Evolutionary conservation across 345 rosid genomes (phyloP), one percentile per base, ranked within the genome.

Genomic region (Raphanus sativus): DNA sequence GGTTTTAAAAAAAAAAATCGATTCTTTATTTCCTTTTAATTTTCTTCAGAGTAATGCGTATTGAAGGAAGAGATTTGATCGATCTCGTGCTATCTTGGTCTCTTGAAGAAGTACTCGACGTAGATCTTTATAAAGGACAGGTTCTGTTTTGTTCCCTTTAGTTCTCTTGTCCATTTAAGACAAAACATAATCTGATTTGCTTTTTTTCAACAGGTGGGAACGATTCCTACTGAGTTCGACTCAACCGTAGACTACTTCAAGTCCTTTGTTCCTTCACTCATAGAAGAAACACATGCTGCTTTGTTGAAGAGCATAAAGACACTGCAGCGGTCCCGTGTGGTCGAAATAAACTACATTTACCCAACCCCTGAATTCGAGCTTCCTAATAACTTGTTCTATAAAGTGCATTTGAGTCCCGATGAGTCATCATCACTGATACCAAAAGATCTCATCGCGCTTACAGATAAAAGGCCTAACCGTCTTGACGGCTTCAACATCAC

Each of bases 81-180:
- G 85, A 80, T 71, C 50, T 42, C 21, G 87, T 84, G 29, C 71
- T 84, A 17, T 80, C 82, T 0, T 84, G 87, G 87, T 77, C 85
- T 58, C 67, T 84, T 64, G 5, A 73, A 15, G 81, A 84, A 60
- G 80, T 66, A 2, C 83, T 82, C 54, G 64, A 84, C 29, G 29
- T 32, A 4, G 54, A 82, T 70, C 82, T 84, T 50, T 82, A 74
- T 75, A 77, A 77, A 77, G 28, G 24, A 62, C 80, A 82, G 83
- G 83, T 84, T 32, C 63, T 67, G 73, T 29, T 73, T 58, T 32
- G 0, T 9, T 8, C 2, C 2, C 30, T 28, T 8, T 48, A 5
- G 0, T 5, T 36, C 16, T 34, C n/a, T 65, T 77, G 63, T 50
- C 21, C 1, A 29, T 61, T 71, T 50, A 50, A 50, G 55, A 50